Base-by-base conservation (phyloP, 1,284 basidiomycete species). In the Somion occarium region DNA sequence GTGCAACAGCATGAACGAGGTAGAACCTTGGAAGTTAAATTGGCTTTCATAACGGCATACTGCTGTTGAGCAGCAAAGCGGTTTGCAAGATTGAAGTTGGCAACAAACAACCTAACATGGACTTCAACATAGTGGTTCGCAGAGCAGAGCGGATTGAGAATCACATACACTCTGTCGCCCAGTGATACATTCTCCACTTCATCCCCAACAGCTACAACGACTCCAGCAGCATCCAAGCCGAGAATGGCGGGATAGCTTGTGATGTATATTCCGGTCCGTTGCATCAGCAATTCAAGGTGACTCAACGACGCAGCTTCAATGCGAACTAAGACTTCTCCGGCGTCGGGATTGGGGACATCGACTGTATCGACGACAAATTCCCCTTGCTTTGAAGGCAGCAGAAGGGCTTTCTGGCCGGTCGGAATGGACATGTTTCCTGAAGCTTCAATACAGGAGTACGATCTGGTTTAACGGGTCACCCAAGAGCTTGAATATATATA, bases 231-330 rank as follows among this genome's bases (percentile, higher is more conserved):
- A n/a, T n/a, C n/a, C n/a, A n/a, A n/a, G n/a, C n/a, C n/a, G n/a
- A n/a, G n/a, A n/a, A 20, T 67, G 71, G 56, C 80, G 78, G 18
- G 59, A 62, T 12, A 82, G 83, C 3, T 79, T 55, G 11, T 76
- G 63, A 1, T 67, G 63, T 1, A 76, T 75, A 52, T 68, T 24
- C 63, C 65, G 39, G 39, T 42, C 9, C 22, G 18, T 12, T 68
- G 73, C 12, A 72, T 67, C 53, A 68, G 69, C 63, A 68, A 70
- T 53, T 78, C 74, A 5, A 71, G 58, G 1, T 73, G 73, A 58
- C 76, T 78, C 18, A 78, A 59, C 0, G 64, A 68, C 1, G 64
- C 58, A 0, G 73, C 62, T 11, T 64, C 50, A 46, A 74, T 61
- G 53, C 73, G 75, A 50, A 79, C 63, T 13, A 75, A 64, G 18